Conservation (phyloP, 495 filamentous ascomycete genomes). For the Aspergillus conjunctus region DNA sequence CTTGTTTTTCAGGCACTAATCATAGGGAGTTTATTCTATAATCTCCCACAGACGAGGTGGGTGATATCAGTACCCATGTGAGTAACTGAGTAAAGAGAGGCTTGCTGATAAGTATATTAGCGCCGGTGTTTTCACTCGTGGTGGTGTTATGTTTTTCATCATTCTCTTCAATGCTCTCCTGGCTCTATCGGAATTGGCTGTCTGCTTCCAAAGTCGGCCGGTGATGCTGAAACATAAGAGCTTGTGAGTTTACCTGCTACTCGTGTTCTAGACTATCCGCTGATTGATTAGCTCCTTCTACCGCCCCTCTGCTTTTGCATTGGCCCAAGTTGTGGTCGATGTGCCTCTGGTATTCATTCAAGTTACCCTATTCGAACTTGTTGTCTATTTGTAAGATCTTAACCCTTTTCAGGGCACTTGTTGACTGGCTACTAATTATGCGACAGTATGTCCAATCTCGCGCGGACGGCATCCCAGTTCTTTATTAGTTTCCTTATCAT, state of each 20-base stretch:
- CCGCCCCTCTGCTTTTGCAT: conserved; percentile 74
- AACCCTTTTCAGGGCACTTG: background rate
- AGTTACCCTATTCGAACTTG: conserved; percentile 68
- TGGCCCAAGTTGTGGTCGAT: conserved; percentile 78
- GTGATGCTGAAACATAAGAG: conserved; percentile 82
- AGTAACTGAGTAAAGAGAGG: background rate
- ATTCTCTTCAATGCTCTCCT: conserved; percentile 81
- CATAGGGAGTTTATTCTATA: conserved; percentile 74
- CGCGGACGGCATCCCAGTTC: conserved; percentile 73
- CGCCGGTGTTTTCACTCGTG: conserved; percentile 49
- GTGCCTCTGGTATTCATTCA: conserved; percentile 71
- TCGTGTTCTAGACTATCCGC: background rate
- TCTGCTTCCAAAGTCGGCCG: conserved; percentile 68
- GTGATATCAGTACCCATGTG: background rate
- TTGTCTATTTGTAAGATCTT: conserved; percentile 68
- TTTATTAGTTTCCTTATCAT: conserved; percentile 74
- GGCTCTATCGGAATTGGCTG: conserved; percentile 73
- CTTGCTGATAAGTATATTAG: conserved; percentile 28
- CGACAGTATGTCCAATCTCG: conserved; percentile 58
- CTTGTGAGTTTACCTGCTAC: conserved; percentile 44
- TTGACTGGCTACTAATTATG: conserved; percentile 21
- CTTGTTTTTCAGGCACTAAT: conserved; percentile 75
- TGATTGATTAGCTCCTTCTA: conserved; percentile 64
- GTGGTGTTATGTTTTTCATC: conserved; percentile 70
- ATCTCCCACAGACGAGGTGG: conserved; percentile 60